Evolutionary conservation across 257 asterid genomes (phyloP).

Genomic region (Primulina tabacum): DNA sequence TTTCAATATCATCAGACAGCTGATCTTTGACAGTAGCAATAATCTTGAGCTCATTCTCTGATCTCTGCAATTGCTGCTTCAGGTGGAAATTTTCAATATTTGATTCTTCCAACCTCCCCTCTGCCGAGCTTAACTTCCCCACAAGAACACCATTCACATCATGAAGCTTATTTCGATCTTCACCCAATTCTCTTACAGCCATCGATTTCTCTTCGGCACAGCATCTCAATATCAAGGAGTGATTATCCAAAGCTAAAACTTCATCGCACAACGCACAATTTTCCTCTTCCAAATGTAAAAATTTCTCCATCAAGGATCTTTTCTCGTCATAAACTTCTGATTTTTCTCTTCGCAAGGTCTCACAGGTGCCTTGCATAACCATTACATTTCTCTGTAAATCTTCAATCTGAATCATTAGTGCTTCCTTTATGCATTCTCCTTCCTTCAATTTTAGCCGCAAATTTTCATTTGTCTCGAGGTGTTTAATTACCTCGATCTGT

Average conservation of each 20-base stretch:
- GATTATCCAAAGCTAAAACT: constrained; percentile 47
- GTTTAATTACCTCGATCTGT: constrained; percentile 45
- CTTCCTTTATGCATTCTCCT: constrained; percentile 48
- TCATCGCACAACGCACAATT: constrained; percentile 39
- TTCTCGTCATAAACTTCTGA: constrained; percentile 42
- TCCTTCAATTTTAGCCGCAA: constrained; percentile 46
- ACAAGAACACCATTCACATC: constrained; percentile 38
- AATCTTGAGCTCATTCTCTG: constrained; percentile 40
- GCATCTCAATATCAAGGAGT: constrained; percentile 52
- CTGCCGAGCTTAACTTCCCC: constrained; percentile 46
- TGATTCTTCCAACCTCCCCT: constrained; percentile 49
- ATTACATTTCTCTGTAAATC: constrained; percentile 41
- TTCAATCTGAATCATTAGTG: constrained; percentile 36
- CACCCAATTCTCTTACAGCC: constrained; percentile 44
- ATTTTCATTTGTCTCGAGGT: constrained; percentile 48
- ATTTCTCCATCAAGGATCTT: constrained; percentile 38
- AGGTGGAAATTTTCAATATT: constrained; percentile 43
- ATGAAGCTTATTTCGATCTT: constrained; percentile 39
- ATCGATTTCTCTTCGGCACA: constrained; percentile 46
- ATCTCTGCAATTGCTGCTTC: constrained; percentile 43
- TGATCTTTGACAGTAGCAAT: constrained; percentile 36
- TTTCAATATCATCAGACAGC: constrained; percentile 40
- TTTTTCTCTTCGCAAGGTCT: constrained; percentile 47
- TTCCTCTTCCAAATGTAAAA: constrained; percentile 56
- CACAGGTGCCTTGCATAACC: constrained; percentile 38